These are phyloP conservation scores for Hyphopichia wangnamkhiaoensis DNA, from an alignment of 1,139 yeast species.

Conservation along the genomic window DNA sequence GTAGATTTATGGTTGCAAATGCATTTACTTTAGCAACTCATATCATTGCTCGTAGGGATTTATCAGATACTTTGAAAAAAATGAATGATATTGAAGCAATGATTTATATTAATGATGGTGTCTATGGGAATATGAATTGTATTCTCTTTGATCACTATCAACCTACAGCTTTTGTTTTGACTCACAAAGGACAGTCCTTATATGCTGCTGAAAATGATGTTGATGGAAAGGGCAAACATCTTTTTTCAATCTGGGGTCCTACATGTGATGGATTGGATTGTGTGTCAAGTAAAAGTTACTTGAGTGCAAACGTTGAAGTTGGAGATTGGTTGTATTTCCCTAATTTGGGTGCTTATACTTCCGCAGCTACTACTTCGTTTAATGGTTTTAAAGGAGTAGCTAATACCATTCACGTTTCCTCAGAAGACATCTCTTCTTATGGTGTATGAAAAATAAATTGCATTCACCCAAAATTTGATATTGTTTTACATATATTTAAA, in stretches of 20 bases:
- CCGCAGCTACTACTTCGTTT: constrained; percentile 85
- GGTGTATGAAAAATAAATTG: neutral
- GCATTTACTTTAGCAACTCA: constrained; percentile 86
- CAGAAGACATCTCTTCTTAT: constrained; percentile 24
- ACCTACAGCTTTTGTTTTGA: constrained; percentile 68
- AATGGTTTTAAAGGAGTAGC: constrained; percentile 77
- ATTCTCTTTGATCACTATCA: constrained; percentile 88
- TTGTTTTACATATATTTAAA: neutral
- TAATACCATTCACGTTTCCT: constrained; percentile 61
- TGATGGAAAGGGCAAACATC: constrained; percentile 22
- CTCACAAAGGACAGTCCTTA: constrained; percentile 51
- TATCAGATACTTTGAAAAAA: constrained; percentile 17
- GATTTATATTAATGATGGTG: constrained; percentile 90
- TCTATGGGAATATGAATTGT: constrained; percentile 93
- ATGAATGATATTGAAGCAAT: constrained; percentile 30
- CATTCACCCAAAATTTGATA: neutral
- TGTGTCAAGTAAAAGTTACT: constrained; percentile 52
- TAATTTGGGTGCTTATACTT: constrained; percentile 90
- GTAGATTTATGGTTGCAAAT: constrained; percentile 82
- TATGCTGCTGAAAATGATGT: constrained; percentile 35
- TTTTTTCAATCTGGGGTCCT: constrained; percentile 92
- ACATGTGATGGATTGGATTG: constrained; percentile 97
- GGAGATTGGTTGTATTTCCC: constrained; percentile 95
- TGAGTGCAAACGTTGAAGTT: constrained; percentile 63
- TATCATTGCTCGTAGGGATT: constrained; percentile 77